phyloP scores from a whole-genome alignment of 2,329 filamentous ascomycete species.

The Calonectria pseudoreteaudii region DNA sequence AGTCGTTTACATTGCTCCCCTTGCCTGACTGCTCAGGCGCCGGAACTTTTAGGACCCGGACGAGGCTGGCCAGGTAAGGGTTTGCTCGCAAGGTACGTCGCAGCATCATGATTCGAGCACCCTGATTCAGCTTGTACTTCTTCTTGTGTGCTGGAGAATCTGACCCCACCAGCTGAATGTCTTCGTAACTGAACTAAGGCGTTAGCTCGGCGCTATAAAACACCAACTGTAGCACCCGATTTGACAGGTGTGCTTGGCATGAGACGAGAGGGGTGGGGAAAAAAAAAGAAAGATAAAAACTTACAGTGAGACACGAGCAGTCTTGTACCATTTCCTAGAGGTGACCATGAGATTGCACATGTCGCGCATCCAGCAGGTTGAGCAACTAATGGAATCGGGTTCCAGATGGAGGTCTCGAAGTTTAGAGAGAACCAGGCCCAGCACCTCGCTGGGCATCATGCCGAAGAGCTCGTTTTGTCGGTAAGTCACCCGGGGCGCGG shows the following conservation, averaged over 20 bases:
- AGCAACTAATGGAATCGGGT: slow-evolving; percentile 63
- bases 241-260: background rate
- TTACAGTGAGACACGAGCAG: slow-evolving; percentile 64
- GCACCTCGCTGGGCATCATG: slow-evolving; percentile 68
- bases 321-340: slow-evolving; percentile 64
- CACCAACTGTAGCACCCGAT: background rate
- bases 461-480: slow-evolving; percentile 65
- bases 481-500: slow-evolving; percentile 41
- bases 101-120: slow-evolving; percentile 66
- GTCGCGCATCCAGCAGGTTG: slow-evolving; percentile 75
- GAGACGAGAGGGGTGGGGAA: background rate
- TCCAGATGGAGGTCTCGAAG: slow-evolving; percentile 65
- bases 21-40: slow-evolving; percentile 56
- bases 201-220: slow-evolving; percentile 29
- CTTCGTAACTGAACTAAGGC: slow-evolving; percentile 60
- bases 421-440: slow-evolving; percentile 66
- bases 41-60: slow-evolving; percentile 67
- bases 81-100: slow-evolving; percentile 68
- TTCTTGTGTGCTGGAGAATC: slow-evolving; percentile 69
- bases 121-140: slow-evolving; percentile 65
- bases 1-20: slow-evolving; percentile 56
- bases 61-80: slow-evolving; percentile 64
- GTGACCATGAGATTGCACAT: slow-evolving; percentile 62
- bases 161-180: slow-evolving; percentile 69
- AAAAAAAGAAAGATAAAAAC: slow-evolving; percentile 36